phyloP scores from a whole-genome alignment of 768 basidiomycete genomes.

The Agaricus subrufescens region DNA sequence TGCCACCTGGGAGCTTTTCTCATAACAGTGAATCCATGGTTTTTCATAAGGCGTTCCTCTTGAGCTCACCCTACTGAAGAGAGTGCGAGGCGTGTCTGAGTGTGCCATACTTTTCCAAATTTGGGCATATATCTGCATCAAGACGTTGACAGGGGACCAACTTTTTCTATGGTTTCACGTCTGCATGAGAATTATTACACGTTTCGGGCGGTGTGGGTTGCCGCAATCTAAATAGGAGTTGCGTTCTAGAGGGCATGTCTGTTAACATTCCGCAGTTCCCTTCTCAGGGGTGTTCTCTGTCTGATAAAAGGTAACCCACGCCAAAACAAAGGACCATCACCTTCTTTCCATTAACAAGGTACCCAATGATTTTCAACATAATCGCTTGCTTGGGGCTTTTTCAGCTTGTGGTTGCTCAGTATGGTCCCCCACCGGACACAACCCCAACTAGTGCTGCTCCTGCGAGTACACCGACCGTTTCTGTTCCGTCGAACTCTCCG shows the following conservation, averaged over 20 bases:
- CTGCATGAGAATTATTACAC: constrained; percentile 6
- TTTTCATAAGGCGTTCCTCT: no score
- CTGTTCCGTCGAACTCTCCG: constrained; percentile 32
- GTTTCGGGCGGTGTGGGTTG: neutral
- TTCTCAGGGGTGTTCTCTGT: constrained; percentile 1
- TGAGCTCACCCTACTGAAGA: no score
- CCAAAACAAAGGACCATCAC: neutral
- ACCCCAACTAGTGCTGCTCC: constrained; percentile 18
- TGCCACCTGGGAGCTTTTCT: no score
- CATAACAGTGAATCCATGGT: no score
- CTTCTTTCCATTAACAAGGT: neutral
- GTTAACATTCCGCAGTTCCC: constrained; percentile 3
- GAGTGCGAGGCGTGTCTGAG: no score
- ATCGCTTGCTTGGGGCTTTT: neutral
- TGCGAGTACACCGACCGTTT: constrained; percentile 21
- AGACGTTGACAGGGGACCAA: neutral
- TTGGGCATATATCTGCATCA: neutral
- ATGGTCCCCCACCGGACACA: constrained; percentile 19
- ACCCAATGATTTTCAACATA: neutral
- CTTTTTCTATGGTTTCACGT: neutral
- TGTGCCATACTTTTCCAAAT: no score
- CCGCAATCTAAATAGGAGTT: neutral
- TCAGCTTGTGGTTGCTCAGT: constrained; percentile 34
- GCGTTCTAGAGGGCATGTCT: neutral
- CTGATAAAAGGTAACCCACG: constrained; percentile 1